phyloP scores from a whole-genome alignment of 768 basidiomycete genomes.

The Tricholoma bakamatsutake region DNA sequence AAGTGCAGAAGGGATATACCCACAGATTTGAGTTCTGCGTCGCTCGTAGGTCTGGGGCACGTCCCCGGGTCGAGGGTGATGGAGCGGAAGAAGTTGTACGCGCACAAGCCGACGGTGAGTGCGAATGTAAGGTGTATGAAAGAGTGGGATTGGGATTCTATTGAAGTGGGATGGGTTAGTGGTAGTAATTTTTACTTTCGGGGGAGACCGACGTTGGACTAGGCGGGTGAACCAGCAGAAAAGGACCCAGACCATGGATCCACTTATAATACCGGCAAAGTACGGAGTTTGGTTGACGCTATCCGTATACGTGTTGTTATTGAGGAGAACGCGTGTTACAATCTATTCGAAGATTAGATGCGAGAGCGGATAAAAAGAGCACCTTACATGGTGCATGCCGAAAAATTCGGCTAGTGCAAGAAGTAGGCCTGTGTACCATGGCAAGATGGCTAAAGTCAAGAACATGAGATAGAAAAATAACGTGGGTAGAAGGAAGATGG shows the following conservation, averaged over 20 bases:
- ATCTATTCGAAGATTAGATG: slow-evolving; percentile 35
- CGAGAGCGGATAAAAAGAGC: slow-evolving; percentile 5
- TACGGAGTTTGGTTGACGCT: slow-evolving; percentile 85
- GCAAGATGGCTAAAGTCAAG: slow-evolving; percentile 73
- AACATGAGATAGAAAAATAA: slow-evolving; percentile 81
- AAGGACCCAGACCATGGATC: slow-evolving; percentile 80
- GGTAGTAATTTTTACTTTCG: slow-evolving; percentile 27
- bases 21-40: slow-evolving; percentile 84
- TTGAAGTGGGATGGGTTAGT: not conserved
- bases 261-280: slow-evolving; percentile 86
- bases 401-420: slow-evolving; percentile 85
- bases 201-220: slow-evolving; percentile 49
- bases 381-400: slow-evolving; percentile 84
- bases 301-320: slow-evolving; percentile 76
- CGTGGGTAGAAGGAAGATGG: slow-evolving; percentile 73
- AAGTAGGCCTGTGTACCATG: slow-evolving; percentile 86
- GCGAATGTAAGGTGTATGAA: slow-evolving; percentile 76
- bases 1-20: slow-evolving; percentile 18
- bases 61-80: slow-evolving; percentile 86
- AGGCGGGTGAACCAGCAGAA: slow-evolving; percentile 80
- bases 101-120: slow-evolving; percentile 61
- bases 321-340: slow-evolving; percentile 81
- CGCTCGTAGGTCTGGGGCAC: slow-evolving; percentile 74
- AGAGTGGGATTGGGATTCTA: slow-evolving; percentile 74
- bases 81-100: slow-evolving; percentile 88